These are phyloP conservation scores for Chrysophaeum taylorii DNA, from an alignment of 352 stramenopile species.

Conservation along the genomic window DNA sequence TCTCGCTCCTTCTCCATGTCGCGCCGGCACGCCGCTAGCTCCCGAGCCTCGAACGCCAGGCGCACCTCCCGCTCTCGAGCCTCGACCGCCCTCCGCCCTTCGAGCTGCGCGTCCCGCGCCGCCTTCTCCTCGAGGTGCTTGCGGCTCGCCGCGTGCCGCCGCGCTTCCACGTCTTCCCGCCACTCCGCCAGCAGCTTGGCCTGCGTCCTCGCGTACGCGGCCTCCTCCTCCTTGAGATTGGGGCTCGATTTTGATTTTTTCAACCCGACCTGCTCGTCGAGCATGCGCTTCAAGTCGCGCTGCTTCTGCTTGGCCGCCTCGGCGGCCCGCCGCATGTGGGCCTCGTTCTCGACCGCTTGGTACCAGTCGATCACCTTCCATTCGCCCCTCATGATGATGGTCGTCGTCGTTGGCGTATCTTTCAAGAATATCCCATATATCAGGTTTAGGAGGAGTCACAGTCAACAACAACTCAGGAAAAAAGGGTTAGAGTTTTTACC, in stretches of 20 bases:
- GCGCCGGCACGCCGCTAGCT: not conserved
- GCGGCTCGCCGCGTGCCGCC: not conserved
- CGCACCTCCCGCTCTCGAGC: not conserved
- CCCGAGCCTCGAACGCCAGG: not conserved
- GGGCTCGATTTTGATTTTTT: not conserved
- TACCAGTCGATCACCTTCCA: conserved; percentile 6
- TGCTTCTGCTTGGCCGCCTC: not conserved
- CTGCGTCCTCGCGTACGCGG: not conserved
- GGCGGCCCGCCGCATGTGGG: not conserved
- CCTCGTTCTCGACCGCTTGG: not conserved
- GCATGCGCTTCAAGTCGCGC: not conserved
- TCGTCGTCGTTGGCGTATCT: not conserved
- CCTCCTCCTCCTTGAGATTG: not conserved
- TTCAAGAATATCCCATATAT: too few relatives aligned
- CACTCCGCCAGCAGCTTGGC: not conserved
- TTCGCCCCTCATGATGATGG: not conserved
- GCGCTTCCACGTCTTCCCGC: not conserved
- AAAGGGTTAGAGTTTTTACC: too few relatives aligned
- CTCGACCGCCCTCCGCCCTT: not conserved
- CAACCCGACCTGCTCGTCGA: conserved; percentile 1
- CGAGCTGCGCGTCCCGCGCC: not conserved
- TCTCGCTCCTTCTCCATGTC: not conserved
- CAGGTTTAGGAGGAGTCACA: too few relatives aligned
- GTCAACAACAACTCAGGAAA: too few relatives aligned
- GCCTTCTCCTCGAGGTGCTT: not conserved